These are phyloP conservation scores for Fusarium sp. DNA, from an alignment of 2,329 filamentous ascomycete genomes.

Conservation along the genomic window DNA sequence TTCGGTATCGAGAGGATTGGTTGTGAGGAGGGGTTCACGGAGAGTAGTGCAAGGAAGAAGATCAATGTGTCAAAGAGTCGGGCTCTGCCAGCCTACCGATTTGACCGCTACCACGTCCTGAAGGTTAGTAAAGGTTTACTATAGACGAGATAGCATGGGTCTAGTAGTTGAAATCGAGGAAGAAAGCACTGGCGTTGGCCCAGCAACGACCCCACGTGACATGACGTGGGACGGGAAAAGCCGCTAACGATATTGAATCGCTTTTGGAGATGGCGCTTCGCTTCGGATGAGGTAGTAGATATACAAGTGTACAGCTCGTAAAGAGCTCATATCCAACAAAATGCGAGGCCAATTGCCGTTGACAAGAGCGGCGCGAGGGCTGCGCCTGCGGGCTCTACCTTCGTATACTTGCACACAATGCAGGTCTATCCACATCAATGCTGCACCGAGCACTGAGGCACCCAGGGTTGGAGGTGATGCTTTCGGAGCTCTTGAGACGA, in stretches of 20 bases:
- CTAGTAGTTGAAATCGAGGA: conserved; percentile 21
- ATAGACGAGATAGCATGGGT: conserved; percentile 35
- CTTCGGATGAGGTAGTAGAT: conserved; percentile 33
- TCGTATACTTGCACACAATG: conserved; percentile 69
- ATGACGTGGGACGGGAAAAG: conserved; percentile 54
- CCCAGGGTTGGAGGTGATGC: conserved; percentile 67
- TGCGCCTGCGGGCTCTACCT: conserved; percentile 50
- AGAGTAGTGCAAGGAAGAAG: conserved; percentile 30
- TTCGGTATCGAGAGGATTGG: conserved; percentile 31
- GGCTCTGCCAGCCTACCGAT: conserved; percentile 49
- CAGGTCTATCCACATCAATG: conserved; percentile 74
- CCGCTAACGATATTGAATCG: conserved; percentile 46
- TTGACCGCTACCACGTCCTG: conserved; percentile 42
- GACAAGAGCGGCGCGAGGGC: conserved; percentile 54
- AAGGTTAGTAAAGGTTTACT: conserved; percentile 43
- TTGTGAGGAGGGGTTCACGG: conserved; percentile 15
- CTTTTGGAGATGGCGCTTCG: conserved; percentile 29
- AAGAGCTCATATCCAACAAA: conserved; percentile 46
- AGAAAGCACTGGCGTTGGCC: conserved; percentile 43
- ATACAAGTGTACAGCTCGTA: conserved; percentile 40
- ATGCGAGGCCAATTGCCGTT: conserved; percentile 64
- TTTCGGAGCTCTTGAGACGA: conserved; percentile 65
- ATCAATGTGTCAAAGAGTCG: conserved; percentile 30
- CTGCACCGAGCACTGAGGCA: conserved; percentile 71
- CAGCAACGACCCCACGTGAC: conserved; percentile 49